A percentile compares a stretch with the other conserved stretches of the same genome.
These are phyloP conservation scores for Boletus barrowsii DNA, from an alignment of 768 basidiomycete genomes.

Conservation along the genomic window DNA sequence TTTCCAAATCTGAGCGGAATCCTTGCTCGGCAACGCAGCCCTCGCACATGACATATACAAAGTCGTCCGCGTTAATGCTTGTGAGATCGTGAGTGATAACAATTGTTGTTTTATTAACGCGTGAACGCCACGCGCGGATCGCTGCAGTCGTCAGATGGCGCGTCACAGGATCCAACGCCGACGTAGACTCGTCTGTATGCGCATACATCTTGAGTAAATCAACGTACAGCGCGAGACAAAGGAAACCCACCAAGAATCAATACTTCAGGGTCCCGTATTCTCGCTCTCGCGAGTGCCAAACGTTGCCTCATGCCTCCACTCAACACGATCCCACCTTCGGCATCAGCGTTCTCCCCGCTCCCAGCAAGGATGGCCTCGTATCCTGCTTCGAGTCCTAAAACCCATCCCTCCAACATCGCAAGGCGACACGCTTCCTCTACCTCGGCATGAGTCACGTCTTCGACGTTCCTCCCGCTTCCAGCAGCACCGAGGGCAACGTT, in stretches of 20 bases:
- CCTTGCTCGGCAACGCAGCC: constrained; percentile 86
- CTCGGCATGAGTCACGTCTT: constrained; percentile 59
- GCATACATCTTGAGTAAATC: neutral
- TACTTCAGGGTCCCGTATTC: constrained; percentile 80
- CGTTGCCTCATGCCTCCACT: constrained; percentile 94
- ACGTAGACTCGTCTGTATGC: constrained; percentile 70
- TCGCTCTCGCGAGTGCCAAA: constrained; percentile 83
- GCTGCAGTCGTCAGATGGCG: constrained; percentile 82
- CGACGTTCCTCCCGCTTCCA: constrained; percentile 40
- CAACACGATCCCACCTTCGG: constrained; percentile 61
- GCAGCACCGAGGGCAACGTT: constrained; percentile 81
- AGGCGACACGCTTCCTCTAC: constrained; percentile 81
- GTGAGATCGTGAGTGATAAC: constrained; percentile 91
- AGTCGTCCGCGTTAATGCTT: constrained; percentile 72
- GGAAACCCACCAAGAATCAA: constrained; percentile 78
- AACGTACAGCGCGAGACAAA: neutral
- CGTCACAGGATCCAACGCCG: constrained; percentile 82
- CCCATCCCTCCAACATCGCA: constrained; percentile 86
- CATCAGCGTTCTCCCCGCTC: constrained; percentile 40
- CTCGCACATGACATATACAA: constrained; percentile 87
- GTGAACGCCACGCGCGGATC: constrained; percentile 53
- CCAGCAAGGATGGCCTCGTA: constrained; percentile 72
- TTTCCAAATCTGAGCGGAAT: constrained; percentile 76
- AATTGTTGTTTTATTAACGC: constrained; percentile 56
- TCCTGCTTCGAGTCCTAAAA: constrained; percentile 77